A percentile compares a stretch with the other conserved stretches of the same genome.
phyloP scores from a whole-genome alignment of 108 stramenopile genomes.

The Cyclotella kingstonii region DNA sequence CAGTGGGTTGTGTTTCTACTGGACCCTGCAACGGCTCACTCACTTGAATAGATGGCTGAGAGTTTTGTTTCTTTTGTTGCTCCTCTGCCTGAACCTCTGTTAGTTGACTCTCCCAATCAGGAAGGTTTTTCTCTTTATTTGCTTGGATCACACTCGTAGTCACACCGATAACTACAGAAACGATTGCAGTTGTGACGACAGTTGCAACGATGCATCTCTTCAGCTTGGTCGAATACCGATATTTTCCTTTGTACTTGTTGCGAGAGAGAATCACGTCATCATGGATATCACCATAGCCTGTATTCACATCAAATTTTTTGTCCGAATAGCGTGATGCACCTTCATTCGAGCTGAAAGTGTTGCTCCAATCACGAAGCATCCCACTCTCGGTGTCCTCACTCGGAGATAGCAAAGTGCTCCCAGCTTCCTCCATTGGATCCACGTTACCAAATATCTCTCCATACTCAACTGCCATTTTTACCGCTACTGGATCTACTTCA shows the following conservation, averaged over 20 bases:
- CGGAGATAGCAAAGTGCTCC: no score
- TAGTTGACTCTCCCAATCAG: slow-evolving; percentile 30
- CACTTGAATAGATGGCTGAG: slow-evolving; percentile 1
- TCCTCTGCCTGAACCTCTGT: slow-evolving; percentile 10
- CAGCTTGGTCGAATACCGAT: background rate
- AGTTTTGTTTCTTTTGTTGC: slow-evolving; percentile 1
- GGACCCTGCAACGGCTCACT: background rate
- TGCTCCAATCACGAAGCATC: background rate
- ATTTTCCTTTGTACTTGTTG: background rate
- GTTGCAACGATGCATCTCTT: background rate
- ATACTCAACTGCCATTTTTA: background rate
- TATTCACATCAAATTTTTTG: background rate
- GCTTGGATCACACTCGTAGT: background rate
- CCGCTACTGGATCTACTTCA: background rate
- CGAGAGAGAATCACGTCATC: background rate
- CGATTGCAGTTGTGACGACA: background rate
- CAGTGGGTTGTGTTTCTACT: background rate
- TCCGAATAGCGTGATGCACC: slow-evolving; percentile 2
- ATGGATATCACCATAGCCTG: background rate
- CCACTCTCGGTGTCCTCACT: background rate
- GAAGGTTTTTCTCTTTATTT: slow-evolving; percentile 1
- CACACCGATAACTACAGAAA: background rate
- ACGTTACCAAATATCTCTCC: background rate
- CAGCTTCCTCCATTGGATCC: no score
- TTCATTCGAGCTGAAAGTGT: background rate